phyloP scores from a whole-genome alignment of 768 basidiomycete genomes.

The Collybiopsis luxurians region DNA sequence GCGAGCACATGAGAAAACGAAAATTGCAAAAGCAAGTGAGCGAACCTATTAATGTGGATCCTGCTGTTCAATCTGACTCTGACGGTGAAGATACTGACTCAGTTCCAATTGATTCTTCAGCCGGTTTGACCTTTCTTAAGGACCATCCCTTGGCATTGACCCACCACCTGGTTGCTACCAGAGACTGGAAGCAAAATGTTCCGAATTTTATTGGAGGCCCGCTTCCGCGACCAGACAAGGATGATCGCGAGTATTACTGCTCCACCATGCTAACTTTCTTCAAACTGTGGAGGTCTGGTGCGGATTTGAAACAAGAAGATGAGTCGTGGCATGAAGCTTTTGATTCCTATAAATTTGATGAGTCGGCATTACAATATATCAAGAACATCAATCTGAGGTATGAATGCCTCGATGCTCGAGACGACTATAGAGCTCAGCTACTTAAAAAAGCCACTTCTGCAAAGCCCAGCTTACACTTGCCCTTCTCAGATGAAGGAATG shows the following conservation, averaged over 20 bases:
- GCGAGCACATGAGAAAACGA: not conserved
- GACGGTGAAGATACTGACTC: not conserved
- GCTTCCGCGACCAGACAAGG: conserved; percentile 26
- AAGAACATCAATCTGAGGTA: conserved; percentile 28
- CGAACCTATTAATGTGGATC: not conserved
- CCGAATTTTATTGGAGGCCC: conserved; percentile 28
- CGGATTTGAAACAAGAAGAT: conserved; percentile 16
- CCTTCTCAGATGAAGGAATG: not conserved
- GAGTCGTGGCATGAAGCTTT: conserved; percentile 22
- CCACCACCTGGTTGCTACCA: conserved; percentile 13
- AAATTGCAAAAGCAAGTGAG: not conserved
- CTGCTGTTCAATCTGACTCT: not conserved
- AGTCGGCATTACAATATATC: conserved; percentile 12
- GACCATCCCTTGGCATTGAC: conserved; percentile 21
- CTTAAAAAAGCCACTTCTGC: not conserved
- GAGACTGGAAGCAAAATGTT: conserved; percentile 8
- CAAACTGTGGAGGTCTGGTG: conserved; percentile 22
- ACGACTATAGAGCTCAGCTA: conserved; percentile 25
- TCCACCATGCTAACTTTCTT: conserved; percentile 28
- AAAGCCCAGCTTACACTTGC: not conserved
- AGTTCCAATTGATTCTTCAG: not conserved
- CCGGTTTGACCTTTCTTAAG: conserved; percentile 8
- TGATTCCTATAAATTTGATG: conserved; percentile 14
- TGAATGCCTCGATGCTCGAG: conserved; percentile 33
- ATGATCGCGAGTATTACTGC: conserved; percentile 28